A percentile compares a stretch with the other conserved stretches of the same genome.
Evolutionary conservation across 371 early-diverging fungal species (phyloP).

Genomic region (Nosema granulosis): DNA sequence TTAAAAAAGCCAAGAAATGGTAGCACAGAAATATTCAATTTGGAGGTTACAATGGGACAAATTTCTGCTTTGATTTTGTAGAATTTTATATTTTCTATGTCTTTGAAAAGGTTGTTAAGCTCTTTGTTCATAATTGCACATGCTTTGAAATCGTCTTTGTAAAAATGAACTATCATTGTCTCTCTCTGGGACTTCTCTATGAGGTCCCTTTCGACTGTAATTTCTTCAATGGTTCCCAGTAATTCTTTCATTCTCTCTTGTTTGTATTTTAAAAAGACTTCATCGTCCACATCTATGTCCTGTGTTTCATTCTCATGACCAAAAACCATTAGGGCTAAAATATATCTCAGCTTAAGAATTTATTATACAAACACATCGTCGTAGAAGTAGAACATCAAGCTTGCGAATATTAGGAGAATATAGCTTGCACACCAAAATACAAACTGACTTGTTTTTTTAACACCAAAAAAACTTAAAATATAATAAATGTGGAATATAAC

Average conservation of each 20-base stretch:
- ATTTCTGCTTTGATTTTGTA: slow-evolving; percentile 56
- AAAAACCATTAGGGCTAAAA: neutral
- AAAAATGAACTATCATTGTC: slow-evolving; percentile 66
- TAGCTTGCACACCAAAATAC: slow-evolving; percentile 56
- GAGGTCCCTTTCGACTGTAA: slow-evolving; percentile 57
- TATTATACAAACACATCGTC: slow-evolving; percentile 46
- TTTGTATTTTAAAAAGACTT: slow-evolving; percentile 56
- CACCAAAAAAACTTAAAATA: slow-evolving; percentile 42
- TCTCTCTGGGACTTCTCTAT: slow-evolving; percentile 52
- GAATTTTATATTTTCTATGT: slow-evolving; percentile 58
- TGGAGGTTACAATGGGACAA: slow-evolving; percentile 46
- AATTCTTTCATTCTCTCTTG: slow-evolving; percentile 47
- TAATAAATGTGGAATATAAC: slow-evolving; percentile 51
- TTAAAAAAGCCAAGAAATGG: slow-evolving; percentile 65
- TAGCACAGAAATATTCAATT: slow-evolving; percentile 57
- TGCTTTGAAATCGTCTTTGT: slow-evolving; percentile 52
- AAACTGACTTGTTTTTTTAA: slow-evolving; percentile 51
- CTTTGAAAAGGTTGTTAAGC: slow-evolving; percentile 48
- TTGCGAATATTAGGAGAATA: slow-evolving; percentile 22
- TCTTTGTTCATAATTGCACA: slow-evolving; percentile 62
- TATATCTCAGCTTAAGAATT: neutral
- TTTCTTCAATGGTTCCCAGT: slow-evolving; percentile 32
- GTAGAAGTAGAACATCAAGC: slow-evolving; percentile 50
- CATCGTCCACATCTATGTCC: slow-evolving; percentile 30
- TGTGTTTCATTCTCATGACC: neutral